Evolutionary conservation across 116 monocot genomes (phyloP).

Genomic region (Dioscorea cayenensis): DNA sequence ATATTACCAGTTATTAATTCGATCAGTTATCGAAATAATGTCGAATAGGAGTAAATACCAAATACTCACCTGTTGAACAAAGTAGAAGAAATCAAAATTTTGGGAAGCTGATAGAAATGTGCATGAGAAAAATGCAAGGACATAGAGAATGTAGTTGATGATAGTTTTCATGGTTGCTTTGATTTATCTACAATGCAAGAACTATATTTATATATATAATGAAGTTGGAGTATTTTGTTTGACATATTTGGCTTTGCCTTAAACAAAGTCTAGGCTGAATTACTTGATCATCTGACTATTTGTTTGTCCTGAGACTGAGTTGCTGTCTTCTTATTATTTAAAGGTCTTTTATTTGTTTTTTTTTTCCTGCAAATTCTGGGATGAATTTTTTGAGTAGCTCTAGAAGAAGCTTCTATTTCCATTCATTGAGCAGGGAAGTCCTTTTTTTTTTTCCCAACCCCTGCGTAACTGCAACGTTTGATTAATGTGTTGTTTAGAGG

Average conservation of each 20-base stretch:
- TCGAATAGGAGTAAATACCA: background rate
- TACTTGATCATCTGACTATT: background rate
- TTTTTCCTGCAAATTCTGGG: no score
- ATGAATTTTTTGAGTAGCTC: no score
- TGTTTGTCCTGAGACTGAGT: no score
- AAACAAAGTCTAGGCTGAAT: no score
- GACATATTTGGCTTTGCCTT: background rate
- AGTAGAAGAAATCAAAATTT: constrained; percentile 59
- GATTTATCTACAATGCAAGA: background rate
- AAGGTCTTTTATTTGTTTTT: no score
- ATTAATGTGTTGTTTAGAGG: no score
- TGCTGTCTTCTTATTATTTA: no score
- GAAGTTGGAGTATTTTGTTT: background rate
- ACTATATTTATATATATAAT: background rate
- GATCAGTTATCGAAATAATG: background rate
- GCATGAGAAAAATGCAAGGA: background rate
- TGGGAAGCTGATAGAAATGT: constrained; percentile 1
- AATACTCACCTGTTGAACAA: constrained; percentile 48
- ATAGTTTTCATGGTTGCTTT: background rate
- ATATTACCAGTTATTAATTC: background rate
- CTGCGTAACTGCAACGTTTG: no score
- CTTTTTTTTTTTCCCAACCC: no score
- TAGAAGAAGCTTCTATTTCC: no score
- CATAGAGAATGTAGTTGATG: background rate
- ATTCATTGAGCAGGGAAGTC: background rate